Evolutionary conservation across 441 rosid genomes (phyloP).

Genomic region (Capsella rubella): DNA sequence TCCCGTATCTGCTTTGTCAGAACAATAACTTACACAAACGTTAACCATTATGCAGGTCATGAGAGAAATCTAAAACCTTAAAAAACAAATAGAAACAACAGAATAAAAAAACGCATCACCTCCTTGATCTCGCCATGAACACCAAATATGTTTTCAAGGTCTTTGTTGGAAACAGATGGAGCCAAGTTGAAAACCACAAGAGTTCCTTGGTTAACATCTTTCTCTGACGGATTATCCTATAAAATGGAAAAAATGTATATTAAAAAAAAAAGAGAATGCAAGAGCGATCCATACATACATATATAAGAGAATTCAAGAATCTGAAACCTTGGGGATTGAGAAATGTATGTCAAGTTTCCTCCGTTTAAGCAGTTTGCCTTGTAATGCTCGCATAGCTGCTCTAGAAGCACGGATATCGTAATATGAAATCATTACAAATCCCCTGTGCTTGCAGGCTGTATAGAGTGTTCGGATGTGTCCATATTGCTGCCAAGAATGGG

Average conservation of each 20-base stretch:
- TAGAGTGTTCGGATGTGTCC: conserved; percentile 91
- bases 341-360: conserved; percentile 98
- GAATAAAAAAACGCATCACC: conserved; percentile 52
- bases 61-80: conserved; percentile 7
- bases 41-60: conserved; percentile 27
- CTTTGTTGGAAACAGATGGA: conserved; percentile 88
- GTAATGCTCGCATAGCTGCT: conserved; percentile 92
- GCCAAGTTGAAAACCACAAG: conserved; percentile 94
- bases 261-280: not conserved
- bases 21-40: conserved; percentile 41
- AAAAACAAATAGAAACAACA: not conserved
- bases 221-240: conserved; percentile 96
- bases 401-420: conserved; percentile 95
- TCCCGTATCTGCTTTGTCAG: conserved; percentile 83
- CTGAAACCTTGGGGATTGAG: conserved; percentile 91
- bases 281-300: not conserved
- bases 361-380: conserved; percentile 83
- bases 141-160: conserved; percentile 87
- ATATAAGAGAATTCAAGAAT: not conserved
- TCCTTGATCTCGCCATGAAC: conserved; percentile 96
- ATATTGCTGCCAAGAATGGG: conserved; percentile 60
- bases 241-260: not conserved
- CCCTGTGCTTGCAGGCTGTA: conserved; percentile 95
- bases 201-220: conserved; percentile 97
- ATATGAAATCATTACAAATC: conserved; percentile 96